These are phyloP conservation scores for Aspergillus nomiae DNA, from an alignment of 2,329 filamentous ascomycete species.

Conservation along the genomic window DNA sequence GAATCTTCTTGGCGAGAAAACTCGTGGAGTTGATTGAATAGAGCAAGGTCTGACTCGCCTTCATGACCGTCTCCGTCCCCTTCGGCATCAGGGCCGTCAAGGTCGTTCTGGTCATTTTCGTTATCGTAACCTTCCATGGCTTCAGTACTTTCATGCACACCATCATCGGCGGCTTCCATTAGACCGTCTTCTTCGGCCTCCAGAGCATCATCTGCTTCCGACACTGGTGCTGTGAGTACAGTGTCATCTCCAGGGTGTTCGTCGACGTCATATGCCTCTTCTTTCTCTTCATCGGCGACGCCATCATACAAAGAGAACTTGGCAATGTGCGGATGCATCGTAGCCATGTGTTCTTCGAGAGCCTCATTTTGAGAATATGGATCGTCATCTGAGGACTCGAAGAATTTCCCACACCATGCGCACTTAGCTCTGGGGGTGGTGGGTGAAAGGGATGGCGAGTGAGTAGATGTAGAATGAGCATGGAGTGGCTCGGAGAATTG, in stretches of 20 bases:
- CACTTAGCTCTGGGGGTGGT: constrained; percentile 32
- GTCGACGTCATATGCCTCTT: constrained; percentile 21
- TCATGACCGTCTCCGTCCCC: constrained; percentile 24
- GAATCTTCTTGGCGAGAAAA: constrained; percentile 25
- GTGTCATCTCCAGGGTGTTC: constrained; percentile 19
- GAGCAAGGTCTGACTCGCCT: constrained; percentile 22
- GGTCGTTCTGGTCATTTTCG: constrained; percentile 20
- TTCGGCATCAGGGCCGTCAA: constrained; percentile 19
- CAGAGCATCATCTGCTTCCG: constrained; percentile 15
- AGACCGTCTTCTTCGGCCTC: constrained; percentile 22
- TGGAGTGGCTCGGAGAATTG: constrained; percentile 43
- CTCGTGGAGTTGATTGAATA: constrained; percentile 26
- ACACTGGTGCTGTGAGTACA: constrained; percentile 11
- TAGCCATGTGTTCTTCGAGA: constrained; percentile 37
- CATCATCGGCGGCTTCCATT: constrained; percentile 20
- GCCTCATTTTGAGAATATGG: constrained; percentile 28
- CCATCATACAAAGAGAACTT: constrained; percentile 29
- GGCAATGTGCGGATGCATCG: constrained; percentile 35
- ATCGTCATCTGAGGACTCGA: constrained; percentile 30
- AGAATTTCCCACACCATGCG: constrained; percentile 38
- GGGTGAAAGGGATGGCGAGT: constrained; percentile 38
- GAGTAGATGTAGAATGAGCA: constrained; percentile 36
- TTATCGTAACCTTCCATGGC: constrained; percentile 18
- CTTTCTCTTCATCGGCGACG: constrained; percentile 24
- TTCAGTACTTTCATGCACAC: constrained; percentile 18